Percentiles rank a stretch among this genome's conserved stretches.
Conservation (phyloP, 495 filamentous ascomycete species). For the Extremus antarcticus region DNA sequence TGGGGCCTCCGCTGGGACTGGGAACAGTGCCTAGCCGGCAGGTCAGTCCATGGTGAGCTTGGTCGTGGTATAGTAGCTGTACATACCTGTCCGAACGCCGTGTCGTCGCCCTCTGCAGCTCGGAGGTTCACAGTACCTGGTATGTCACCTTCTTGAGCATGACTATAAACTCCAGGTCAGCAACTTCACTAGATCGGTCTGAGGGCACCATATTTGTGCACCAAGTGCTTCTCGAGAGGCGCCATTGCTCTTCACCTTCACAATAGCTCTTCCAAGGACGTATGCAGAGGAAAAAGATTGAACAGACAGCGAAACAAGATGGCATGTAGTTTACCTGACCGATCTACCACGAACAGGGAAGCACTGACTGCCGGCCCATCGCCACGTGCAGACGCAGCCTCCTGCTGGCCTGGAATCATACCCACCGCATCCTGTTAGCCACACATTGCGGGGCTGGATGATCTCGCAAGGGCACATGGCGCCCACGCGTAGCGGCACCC, state of each 20-base stretch:
- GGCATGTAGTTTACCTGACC: background rate
- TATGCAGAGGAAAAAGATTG: background rate
- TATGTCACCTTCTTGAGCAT: slow-evolving; percentile 47
- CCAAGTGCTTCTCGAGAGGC: background rate
- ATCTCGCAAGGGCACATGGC: background rate
- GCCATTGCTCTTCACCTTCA: background rate
- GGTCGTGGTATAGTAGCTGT: background rate
- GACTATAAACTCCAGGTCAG: slow-evolving; percentile 25
- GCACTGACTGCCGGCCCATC: background rate
- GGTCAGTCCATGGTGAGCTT: background rate
- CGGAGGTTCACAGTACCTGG: slow-evolving; percentile 48
- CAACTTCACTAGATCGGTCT: background rate
- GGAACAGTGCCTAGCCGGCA: slow-evolving; percentile 40
- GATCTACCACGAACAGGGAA: background rate
- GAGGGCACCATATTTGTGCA: background rate
- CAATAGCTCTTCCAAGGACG: background rate
- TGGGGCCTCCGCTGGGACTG: slow-evolving; percentile 51
- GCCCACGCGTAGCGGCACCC: background rate
- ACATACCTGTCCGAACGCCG: slow-evolving; percentile 41
- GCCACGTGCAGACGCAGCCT: too few species aligned
- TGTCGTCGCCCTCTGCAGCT: slow-evolving; percentile 50
- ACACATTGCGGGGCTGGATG: background rate
- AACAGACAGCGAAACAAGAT: background rate
- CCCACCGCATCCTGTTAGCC: background rate
- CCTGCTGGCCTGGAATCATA: too few species aligned